Percentiles rank a stretch among this genome's conserved stretches.
Evolutionary conservation across 768 basidiomycete genomes (phyloP).

Genomic region (Pisolithus albus): DNA sequence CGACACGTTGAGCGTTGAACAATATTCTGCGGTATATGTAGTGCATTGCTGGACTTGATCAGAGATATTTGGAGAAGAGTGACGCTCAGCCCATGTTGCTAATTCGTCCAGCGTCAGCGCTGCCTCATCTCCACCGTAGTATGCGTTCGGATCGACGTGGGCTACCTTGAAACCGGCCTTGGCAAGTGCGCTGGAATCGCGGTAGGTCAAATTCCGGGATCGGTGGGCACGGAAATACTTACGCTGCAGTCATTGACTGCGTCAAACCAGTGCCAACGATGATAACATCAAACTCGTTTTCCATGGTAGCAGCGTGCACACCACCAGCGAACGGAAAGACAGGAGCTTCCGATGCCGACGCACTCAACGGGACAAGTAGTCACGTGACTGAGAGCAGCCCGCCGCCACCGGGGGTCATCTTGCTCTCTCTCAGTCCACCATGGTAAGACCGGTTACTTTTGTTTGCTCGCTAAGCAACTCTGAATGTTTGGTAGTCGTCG

Average conservation of each 20-base stretch:
- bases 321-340: too few species aligned
- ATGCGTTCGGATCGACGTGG: constrained; percentile 77
- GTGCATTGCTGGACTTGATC: constrained; percentile 2
- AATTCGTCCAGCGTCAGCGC: constrained; percentile 80
- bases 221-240: constrained; percentile 16
- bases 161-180: constrained; percentile 85
- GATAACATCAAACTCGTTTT: constrained; percentile 53
- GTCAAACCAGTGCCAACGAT: constrained; percentile 75
- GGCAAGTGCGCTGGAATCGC: constrained; percentile 62
- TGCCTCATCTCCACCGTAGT: constrained; percentile 83
- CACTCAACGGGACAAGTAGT: not conserved
- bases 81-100: constrained; percentile 53
- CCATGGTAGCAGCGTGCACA: constrained; percentile 19
- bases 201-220: not conserved
- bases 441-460: constrained; percentile 15
- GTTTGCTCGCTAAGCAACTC: not conserved
- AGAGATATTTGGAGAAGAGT: constrained; percentile 14
- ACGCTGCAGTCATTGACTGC: constrained; percentile 88
- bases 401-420: too few species aligned
- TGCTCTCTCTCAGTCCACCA: constrained; percentile 8
- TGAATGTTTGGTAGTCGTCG: constrained; percentile 51
- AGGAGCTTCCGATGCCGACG: not conserved
- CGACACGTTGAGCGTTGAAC: constrained; percentile 37
- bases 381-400: not conserved
- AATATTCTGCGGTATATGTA: constrained; percentile 30